These are phyloP conservation scores for Quercus lobata DNA, from an alignment of 331 rosid genomes.

Conservation along the genomic window DNA sequence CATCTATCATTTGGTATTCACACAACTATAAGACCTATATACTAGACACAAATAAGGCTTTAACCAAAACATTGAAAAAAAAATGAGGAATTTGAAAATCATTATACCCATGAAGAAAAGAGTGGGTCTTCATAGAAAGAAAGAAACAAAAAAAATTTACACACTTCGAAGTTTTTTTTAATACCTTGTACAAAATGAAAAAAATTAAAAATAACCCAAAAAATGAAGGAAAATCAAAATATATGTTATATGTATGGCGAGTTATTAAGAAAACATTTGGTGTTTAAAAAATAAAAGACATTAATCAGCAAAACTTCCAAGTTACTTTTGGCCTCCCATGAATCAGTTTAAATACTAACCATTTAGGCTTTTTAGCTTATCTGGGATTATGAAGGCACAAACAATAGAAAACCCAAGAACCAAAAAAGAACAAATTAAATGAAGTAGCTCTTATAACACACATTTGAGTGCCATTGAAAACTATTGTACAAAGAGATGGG, in stretches of 20 bases:
- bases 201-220: not conserved
- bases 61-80: no score
- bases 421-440: not conserved
- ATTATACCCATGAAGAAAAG: no score
- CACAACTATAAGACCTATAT: no score
- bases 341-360: constrained; percentile 49
- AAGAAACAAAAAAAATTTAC: not conserved
- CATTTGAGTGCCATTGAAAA: no score
- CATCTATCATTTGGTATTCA: no score
- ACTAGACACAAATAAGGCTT: no score
- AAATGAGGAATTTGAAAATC: no score
- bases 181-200: not conserved
- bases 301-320: constrained; percentile 77
- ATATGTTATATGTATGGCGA: constrained; percentile 27
- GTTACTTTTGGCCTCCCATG: constrained; percentile 60
- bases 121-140: not conserved
- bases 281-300: constrained; percentile 15
- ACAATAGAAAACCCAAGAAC: not conserved
- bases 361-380: constrained; percentile 29
- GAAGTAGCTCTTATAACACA: not conserved
- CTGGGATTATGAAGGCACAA: constrained; percentile 84
- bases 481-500: no score
- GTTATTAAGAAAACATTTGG: constrained; percentile 68
- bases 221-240: not conserved
- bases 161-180: not conserved